Evolutionary conservation across 2,329 filamentous ascomycete species (phyloP).

Genomic region (Aspergillus ruber): DNA sequence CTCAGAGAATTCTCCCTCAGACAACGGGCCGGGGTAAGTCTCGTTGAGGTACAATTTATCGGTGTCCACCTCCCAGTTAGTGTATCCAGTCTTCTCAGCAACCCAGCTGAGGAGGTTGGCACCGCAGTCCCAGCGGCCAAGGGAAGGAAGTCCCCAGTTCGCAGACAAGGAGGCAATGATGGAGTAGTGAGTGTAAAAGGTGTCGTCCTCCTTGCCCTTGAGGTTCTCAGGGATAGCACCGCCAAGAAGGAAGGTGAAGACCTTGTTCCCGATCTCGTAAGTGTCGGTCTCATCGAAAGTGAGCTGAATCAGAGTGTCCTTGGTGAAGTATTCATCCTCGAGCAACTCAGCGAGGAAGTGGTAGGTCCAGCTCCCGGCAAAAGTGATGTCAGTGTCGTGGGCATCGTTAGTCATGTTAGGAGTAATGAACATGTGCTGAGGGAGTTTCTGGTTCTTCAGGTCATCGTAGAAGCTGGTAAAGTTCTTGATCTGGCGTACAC

Average conservation of each 20-base stretch:
- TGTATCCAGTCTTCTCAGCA: constrained; percentile 55
- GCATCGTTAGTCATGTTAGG: constrained; percentile 59
- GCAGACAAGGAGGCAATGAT: constrained; percentile 60
- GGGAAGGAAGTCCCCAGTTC: constrained; percentile 64
- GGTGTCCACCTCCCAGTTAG: constrained; percentile 35
- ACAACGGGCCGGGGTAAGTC: constrained; percentile 47
- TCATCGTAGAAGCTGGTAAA: constrained; percentile 63
- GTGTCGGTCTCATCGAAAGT: constrained; percentile 79
- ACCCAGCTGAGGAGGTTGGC: constrained; percentile 62
- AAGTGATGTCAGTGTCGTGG: constrained; percentile 66
- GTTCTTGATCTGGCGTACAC: constrained; percentile 68
- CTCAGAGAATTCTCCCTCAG: constrained; percentile 17
- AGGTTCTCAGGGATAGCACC: constrained; percentile 60
- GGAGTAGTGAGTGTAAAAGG: constrained; percentile 71
- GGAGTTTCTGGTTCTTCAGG: constrained; percentile 55
- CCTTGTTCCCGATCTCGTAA: constrained; percentile 60
- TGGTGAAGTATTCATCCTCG: constrained; percentile 63
- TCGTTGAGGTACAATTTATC: constrained; percentile 46
- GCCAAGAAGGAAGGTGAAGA: constrained; percentile 68
- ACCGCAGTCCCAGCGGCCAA: constrained; percentile 66
- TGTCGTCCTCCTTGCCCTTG: constrained; percentile 60
- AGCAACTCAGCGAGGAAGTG: constrained; percentile 65
- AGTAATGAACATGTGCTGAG: constrained; percentile 58
- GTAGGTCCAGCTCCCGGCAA: constrained; percentile 62
- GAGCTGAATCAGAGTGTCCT: constrained; percentile 69